phyloP scores from a whole-genome alignment of 2,329 filamentous ascomycete species.

The Pseudogymnoascus sp. region DNA sequence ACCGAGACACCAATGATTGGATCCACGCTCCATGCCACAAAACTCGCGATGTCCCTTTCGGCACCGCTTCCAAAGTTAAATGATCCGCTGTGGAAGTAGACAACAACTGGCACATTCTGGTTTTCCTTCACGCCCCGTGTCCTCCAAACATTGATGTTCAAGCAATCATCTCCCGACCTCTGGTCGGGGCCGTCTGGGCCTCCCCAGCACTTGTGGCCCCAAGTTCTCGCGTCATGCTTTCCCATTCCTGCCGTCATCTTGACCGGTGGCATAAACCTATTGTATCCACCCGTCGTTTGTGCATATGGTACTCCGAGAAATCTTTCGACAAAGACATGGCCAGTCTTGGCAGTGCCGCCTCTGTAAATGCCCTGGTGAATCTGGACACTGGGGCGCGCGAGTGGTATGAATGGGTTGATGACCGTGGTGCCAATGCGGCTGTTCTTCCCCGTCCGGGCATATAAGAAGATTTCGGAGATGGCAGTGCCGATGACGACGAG shows the following conservation, averaged over 20 bases:
- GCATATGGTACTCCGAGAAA: slow-evolving; percentile 45
- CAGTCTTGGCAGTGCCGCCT: not conserved
- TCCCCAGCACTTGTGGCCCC: not conserved
- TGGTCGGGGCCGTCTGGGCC: slow-evolving; percentile 8
- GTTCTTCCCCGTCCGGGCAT: slow-evolving; percentile 5
- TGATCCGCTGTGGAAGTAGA: slow-evolving; percentile 57
- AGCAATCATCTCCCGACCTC: slow-evolving; percentile 41
- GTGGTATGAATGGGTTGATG: slow-evolving; percentile 2
- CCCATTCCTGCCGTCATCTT: slow-evolving; percentile 27
- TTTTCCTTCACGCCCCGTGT: slow-evolving; percentile 23
- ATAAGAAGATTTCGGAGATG: not conserved
- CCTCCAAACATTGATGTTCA: slow-evolving; percentile 45
- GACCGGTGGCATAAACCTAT: slow-evolving; percentile 39
- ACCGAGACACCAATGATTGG: slow-evolving; percentile 51
- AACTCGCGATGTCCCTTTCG: slow-evolving; percentile 52
- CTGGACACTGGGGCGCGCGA: slow-evolving; percentile 5
- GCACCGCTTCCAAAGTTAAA: slow-evolving; percentile 50
- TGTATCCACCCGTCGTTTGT: slow-evolving; percentile 37
- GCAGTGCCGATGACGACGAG: not conserved
- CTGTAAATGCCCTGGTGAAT: slow-evolving; percentile 1
- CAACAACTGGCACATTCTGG: slow-evolving; percentile 40
- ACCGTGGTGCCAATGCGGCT: not conserved
- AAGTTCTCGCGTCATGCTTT: not conserved
- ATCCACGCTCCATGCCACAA: slow-evolving; percentile 46
- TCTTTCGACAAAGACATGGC: slow-evolving; percentile 30